Base-by-base conservation (phyloP, 495 filamentous ascomycete species). In the Aspergillus avenaceus region DNA sequence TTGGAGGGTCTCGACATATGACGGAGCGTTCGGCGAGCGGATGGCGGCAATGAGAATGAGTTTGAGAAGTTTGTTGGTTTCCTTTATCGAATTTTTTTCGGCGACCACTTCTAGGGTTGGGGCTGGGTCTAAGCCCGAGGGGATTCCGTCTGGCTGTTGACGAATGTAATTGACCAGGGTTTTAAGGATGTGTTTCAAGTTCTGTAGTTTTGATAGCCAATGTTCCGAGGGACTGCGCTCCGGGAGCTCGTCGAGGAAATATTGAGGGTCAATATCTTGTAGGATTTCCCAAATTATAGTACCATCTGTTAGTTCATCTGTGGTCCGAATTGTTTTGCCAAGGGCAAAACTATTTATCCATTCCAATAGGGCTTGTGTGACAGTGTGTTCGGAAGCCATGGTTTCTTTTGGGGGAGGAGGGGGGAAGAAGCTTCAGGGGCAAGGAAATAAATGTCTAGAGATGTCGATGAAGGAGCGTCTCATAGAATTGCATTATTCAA, bases 301-400 rank as follows among this genome's bases (percentile, higher is more conserved):
- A 41, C 89, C 91, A 65, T 95, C 86, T 45, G 78, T 83, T 59
- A 96, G 75, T 56, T 90, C 83, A 49, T 79, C 78, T 48, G 82
- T 63, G 37, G 63, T 64, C 26, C 68, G 63, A 44, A 78, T 68
- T 22, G 66, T 73, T 53, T 70, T 66, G 27, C 68, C 67, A 19
- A 79, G 57, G 36, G 72, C 67, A 57, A 79, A 77, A 60, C 69
- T 73, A 62, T 80, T 81, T 58, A 80, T 70, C 79, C 79, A 84
- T 70, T 81, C 77, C 54, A 82, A 56, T 46, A 84, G 65, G 52
- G 78, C 79, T 56, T 73, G 69, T 53, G 66, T 72, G 50, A 71
- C 67, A 16, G 60, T 69, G 54, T 70, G 71, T 62, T 75, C 70
- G 53, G 63, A 69, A 18, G 70, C 64, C 73, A 76, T 76, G 43